phyloP scores from a whole-genome alignment of 2,329 filamentous ascomycete genomes.

The Xylariales sp. region DNA sequence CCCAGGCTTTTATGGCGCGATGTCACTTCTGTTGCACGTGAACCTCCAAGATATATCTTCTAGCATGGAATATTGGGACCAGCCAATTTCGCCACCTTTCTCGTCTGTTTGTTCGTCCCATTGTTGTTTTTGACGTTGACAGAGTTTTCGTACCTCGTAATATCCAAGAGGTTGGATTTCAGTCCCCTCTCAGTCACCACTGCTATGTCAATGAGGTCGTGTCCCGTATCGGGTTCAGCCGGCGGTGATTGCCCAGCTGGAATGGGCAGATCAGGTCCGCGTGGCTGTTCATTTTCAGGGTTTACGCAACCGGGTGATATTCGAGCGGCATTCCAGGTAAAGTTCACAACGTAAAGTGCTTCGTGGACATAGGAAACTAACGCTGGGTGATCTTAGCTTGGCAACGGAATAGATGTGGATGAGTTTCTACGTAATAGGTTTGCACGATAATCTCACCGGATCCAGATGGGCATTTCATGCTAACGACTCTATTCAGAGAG shows the following conservation, averaged over 20 bases:
- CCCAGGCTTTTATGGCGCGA: no score
- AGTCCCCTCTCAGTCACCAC: not conserved
- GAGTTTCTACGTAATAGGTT: no score
- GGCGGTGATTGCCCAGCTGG: slow-evolving; percentile 21
- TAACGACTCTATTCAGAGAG: slow-evolving; percentile 25
- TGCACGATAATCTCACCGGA: no score
- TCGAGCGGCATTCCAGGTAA: slow-evolving; percentile 25
- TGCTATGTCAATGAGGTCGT: slow-evolving; percentile 18
- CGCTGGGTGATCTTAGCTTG: slow-evolving; percentile 32
- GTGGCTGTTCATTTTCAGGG: slow-evolving; percentile 30
- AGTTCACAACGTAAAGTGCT: slow-evolving; percentile 1
- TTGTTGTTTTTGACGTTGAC: not conserved
- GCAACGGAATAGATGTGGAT: slow-evolving; percentile 36
- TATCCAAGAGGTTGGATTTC: slow-evolving; percentile 7
- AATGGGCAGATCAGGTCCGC: slow-evolving; percentile 22
- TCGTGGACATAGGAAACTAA: slow-evolving; percentile 8
- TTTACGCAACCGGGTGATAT: slow-evolving; percentile 29
- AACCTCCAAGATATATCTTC: no score
- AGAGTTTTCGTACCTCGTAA: not conserved
- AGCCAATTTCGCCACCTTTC: not conserved
- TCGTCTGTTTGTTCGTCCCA: not conserved
- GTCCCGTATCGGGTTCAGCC: slow-evolving; percentile 22
- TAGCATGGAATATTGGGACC: not conserved
- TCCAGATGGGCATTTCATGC: slow-evolving; percentile 5
- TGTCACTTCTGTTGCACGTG: no score